Evolutionary conservation across 1,284 basidiomycete genomes (phyloP).

Genomic region (Farysia itapuensis): DNA sequence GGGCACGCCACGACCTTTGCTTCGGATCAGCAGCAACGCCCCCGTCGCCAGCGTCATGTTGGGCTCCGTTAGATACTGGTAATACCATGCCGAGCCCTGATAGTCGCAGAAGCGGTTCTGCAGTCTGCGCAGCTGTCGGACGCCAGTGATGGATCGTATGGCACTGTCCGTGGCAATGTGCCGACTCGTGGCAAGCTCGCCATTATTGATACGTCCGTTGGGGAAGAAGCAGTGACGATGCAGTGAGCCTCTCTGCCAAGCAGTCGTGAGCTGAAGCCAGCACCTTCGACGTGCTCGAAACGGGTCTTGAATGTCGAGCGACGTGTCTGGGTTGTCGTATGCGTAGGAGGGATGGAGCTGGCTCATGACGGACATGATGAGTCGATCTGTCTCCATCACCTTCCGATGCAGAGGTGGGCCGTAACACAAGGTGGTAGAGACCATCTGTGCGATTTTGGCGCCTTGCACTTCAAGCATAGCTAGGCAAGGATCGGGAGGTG

Average conservation of each 20-base stretch:
- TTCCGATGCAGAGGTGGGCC: conserved; percentile 33
- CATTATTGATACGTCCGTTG: conserved; percentile 37
- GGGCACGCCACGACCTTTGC: conserved; percentile 24
- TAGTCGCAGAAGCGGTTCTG: conserved; percentile 30
- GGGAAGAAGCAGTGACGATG: conserved; percentile 34
- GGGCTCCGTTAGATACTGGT: conserved; percentile 36
- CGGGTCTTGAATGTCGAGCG: conserved; percentile 19
- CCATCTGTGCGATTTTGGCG: conserved; percentile 21
- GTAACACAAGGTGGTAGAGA: conserved; percentile 26
- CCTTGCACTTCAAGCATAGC: conserved; percentile 23
- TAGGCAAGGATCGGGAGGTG: conserved; percentile 21
- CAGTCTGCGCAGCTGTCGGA: conserved; percentile 14
- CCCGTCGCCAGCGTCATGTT: conserved; percentile 39
- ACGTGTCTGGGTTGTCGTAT: conserved; percentile 17
- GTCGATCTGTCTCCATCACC: conserved; percentile 27
- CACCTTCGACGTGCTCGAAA: conserved; percentile 26
- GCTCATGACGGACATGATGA: conserved; percentile 10
- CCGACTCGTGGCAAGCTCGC: conserved; percentile 27
- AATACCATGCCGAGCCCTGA: conserved; percentile 32
- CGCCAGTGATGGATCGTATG: conserved; percentile 16
- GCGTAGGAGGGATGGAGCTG: conserved; percentile 14
- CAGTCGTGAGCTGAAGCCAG: conserved; percentile 27
- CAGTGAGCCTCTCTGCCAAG: conserved; percentile 26
- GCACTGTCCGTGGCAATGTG: conserved; percentile 29
- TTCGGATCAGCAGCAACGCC: conserved; percentile 26